Base-by-base conservation (phyloP, 2,329 filamentous ascomycete species). In the Microsporum audouinii region DNA sequence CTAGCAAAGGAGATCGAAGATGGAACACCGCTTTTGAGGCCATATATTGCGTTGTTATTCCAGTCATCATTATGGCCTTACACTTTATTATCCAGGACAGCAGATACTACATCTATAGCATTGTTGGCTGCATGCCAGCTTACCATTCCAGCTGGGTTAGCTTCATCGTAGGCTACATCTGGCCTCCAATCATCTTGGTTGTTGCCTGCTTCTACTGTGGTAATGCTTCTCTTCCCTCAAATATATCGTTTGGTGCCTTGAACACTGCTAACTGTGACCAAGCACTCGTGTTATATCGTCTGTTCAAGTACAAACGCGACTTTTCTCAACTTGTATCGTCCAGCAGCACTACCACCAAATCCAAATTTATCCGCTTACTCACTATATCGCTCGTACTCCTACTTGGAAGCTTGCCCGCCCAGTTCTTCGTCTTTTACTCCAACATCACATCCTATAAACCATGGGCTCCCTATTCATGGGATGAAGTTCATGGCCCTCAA, bases 281-380 rank as follows among this genome's bases (percentile, higher is more conserved):
- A 87, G 85, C 76, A 7, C 70, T 87, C 31, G 79, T 87, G 3
- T 69, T 86, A 34, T 73, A 78, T 63, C 84, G 85, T n/a, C 77
- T 88, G 38, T 76, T 78, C 68, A 79, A 77, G 61, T 85, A 88
- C 69, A 80, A 83, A 58, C 75, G 73, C 39, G 78, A 83, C 59
- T 84, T 88, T 66, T 75, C 78, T 31, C 71, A 75, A 17, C 79
- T 88, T 43, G 73, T 88, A 7, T 77, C 78, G 47, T 77, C 73
- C 27, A 73, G 72, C 41, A 78, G 77, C 60, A 79, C 79, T 57
- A 78, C 81, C 41, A 85, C 73, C 60, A 81, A 81, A 58, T 81
- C 82, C 1, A 79, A 83, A 62, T 88, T 88, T 74, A 65, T 85
- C 59, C 80, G 85, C 43, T 79, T 76, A 27, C 73, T 77, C 59